These are phyloP conservation scores for Kandelia obovata DNA, from an alignment of 345 rosid species.

Conservation along the genomic window DNA sequence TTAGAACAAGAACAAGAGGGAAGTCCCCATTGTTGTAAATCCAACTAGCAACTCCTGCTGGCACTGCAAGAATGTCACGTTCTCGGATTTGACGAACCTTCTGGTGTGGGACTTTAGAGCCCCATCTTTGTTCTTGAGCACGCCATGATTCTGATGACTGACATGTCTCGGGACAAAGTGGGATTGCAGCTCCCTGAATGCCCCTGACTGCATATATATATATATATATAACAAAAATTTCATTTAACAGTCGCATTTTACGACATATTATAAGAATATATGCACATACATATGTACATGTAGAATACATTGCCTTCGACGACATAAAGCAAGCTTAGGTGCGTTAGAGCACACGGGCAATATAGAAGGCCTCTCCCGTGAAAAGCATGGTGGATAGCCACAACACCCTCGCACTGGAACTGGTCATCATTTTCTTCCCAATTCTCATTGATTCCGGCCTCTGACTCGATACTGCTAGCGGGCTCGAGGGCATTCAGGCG, in stretches of 20 bases:
- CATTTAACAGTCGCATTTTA: neutral
- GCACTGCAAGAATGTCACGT: slow-evolving; percentile 45
- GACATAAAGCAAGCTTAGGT: slow-evolving; percentile 40
- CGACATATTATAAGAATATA: neutral
- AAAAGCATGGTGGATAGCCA: slow-evolving; percentile 31
- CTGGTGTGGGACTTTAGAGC: slow-evolving; percentile 30
- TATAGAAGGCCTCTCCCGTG: slow-evolving; percentile 28
- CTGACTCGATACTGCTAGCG: slow-evolving; percentile 19
- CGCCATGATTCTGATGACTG: slow-evolving; percentile 15
- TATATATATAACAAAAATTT: neutral
- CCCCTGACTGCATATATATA: slow-evolving; percentile 21
- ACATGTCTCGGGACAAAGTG: slow-evolving; percentile 40
- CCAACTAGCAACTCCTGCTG: slow-evolving; percentile 44
- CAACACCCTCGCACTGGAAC: slow-evolving; percentile 43
- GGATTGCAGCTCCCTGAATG: slow-evolving; percentile 27
- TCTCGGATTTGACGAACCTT: slow-evolving; percentile 29
- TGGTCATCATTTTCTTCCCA: slow-evolving; percentile 42
- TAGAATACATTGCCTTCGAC: slow-evolving; percentile 25
- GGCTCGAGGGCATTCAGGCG: slow-evolving; percentile 30
- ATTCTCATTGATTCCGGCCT: slow-evolving; percentile 40
- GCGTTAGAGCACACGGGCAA: slow-evolving; percentile 37
- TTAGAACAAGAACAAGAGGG: slow-evolving; percentile 31
- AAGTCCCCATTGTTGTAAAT: slow-evolving; percentile 37
- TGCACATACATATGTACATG: too few relatives aligned
- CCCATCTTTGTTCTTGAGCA: neutral